phyloP scores from a whole-genome alignment of 2,329 filamentous ascomycete species.

The Bimuria novae-zelandiae region DNA sequence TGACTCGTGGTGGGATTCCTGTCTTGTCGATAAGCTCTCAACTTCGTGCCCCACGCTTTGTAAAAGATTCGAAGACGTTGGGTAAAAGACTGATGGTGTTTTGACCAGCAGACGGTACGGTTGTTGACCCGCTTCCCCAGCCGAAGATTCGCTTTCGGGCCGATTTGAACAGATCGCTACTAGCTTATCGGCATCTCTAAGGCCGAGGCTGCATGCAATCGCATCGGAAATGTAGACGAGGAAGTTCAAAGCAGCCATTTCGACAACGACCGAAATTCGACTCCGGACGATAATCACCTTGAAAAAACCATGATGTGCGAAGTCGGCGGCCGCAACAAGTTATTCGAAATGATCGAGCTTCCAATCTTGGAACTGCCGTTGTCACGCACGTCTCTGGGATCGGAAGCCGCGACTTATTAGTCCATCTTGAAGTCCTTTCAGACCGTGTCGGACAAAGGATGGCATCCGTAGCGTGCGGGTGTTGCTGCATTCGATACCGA shows the following conservation, averaged over 20 bases:
- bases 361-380: neutral
- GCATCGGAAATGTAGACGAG: no score
- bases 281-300: no score
- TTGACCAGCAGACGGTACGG: constrained; percentile 7
- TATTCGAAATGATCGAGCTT: neutral
- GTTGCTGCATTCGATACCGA: no score
- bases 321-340: neutral
- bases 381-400: neutral
- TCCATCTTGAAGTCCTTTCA: neutral
- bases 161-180: neutral
- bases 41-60: constrained; percentile 26
- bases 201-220: no score
- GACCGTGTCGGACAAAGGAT: neutral
- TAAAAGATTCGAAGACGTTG: constrained; percentile 20
- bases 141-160: constrained; percentile 10
- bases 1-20: constrained; percentile 5
- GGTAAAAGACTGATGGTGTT: constrained; percentile 20
- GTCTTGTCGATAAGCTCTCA: constrained; percentile 16
- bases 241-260: no score
- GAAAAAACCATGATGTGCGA: no score
- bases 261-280: no score
- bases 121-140: constrained; percentile 9
- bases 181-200: no score
- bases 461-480: constrained; percentile 4
- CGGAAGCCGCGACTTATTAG: neutral